Conservation (phyloP, 805 yeast genomes). For the Wickerhamomyces hampshirensis region DNA sequence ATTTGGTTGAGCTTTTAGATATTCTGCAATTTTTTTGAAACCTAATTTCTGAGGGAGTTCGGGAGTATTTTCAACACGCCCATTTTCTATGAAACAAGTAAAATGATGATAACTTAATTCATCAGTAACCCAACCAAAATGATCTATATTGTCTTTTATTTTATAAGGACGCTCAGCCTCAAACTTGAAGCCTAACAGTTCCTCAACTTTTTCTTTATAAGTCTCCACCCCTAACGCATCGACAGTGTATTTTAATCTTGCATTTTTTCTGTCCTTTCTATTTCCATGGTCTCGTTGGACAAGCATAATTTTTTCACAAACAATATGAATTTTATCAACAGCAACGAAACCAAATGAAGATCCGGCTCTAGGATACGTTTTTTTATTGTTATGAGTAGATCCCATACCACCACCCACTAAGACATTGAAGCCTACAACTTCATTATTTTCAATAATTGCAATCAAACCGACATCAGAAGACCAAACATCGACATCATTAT, state of each 20-base stretch:
- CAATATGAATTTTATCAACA: slow-evolving; percentile 63
- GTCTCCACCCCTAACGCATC: slow-evolving; percentile 90
- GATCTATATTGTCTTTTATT: slow-evolving; percentile 83
- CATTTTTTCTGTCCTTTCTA: slow-evolving; percentile 94
- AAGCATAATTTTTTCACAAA: slow-evolving; percentile 87
- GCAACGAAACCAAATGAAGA: slow-evolving; percentile 75
- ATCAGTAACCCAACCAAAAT: slow-evolving; percentile 91
- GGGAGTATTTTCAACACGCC: slow-evolving; percentile 90
- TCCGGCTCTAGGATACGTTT: slow-evolving; percentile 95
- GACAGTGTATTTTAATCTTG: slow-evolving; percentile 93
- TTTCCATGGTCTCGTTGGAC: slow-evolving; percentile 95
- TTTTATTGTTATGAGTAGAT: slow-evolving; percentile 91
- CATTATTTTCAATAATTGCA: slow-evolving; percentile 66
- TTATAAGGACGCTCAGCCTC: slow-evolving; percentile 66
- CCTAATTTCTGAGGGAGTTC: slow-evolving; percentile 90
- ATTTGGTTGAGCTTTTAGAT: slow-evolving; percentile 41
- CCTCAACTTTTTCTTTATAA: slow-evolving; percentile 78
- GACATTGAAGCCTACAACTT: slow-evolving; percentile 76
- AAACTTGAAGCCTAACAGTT: slow-evolving; percentile 70
- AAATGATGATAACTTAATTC: slow-evolving; percentile 81
- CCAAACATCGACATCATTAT: slow-evolving; percentile 93
- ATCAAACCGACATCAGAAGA: slow-evolving; percentile 93
- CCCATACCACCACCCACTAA: slow-evolving; percentile 99
- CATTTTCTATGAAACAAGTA: slow-evolving; percentile 93
- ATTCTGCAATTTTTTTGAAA: slow-evolving; percentile 69